Conservation (phyloP, 2,329 filamentous ascomycete species). For the Bipolaris gigantea region DNA sequence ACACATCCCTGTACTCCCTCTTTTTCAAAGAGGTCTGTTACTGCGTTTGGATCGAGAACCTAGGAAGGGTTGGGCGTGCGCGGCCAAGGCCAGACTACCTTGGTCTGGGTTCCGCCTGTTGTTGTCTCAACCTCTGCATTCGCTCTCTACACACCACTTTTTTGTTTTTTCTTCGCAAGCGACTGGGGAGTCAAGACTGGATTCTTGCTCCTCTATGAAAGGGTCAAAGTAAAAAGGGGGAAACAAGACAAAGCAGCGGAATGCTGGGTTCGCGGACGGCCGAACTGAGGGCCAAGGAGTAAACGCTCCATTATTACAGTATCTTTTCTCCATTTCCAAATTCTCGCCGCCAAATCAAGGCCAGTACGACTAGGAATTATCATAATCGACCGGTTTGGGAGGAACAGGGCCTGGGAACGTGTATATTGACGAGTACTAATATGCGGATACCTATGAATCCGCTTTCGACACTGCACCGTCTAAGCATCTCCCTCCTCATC, state of each 20-base stretch:
- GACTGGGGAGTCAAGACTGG: too few relatives aligned
- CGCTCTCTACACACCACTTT: too few relatives aligned
- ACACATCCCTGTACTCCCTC: conserved; percentile 1
- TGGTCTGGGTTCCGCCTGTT: too few relatives aligned
- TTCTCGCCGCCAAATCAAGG: background rate
- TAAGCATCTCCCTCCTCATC: conserved; percentile 1
- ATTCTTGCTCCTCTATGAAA: too few relatives aligned
- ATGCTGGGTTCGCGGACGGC: background rate
- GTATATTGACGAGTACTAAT: background rate
- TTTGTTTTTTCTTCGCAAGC: too few relatives aligned
- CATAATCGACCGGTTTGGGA: background rate
- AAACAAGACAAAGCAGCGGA: background rate
- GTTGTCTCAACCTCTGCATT: too few relatives aligned
- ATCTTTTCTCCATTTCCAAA: too few relatives aligned
- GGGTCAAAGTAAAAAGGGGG: background rate
- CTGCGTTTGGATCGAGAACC: too few relatives aligned
- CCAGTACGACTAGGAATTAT: background rate
- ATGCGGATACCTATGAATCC: background rate
- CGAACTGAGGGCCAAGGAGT: background rate
- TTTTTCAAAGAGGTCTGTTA: background rate
- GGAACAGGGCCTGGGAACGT: background rate
- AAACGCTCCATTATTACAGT: background rate
- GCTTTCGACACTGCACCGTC: background rate
- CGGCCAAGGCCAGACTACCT: too few relatives aligned
- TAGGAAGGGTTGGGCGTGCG: too few relatives aligned